These are phyloP conservation scores for Beauveria sp. DNA, from an alignment of 2,329 filamentous ascomycete genomes.

Conservation along the genomic window DNA sequence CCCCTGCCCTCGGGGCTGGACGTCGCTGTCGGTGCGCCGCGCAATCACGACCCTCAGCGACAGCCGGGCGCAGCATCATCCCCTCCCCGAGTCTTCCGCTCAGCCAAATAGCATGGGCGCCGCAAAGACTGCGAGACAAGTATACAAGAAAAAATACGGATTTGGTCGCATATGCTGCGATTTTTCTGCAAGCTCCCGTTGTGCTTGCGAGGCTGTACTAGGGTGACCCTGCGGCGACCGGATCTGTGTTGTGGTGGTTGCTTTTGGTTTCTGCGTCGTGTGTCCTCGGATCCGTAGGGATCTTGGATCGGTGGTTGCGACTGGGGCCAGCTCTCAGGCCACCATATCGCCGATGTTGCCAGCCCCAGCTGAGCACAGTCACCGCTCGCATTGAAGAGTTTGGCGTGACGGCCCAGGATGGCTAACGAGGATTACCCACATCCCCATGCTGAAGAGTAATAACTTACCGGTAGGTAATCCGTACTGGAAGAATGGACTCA, in stretches of 20 bases:
- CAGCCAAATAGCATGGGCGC: background rate
- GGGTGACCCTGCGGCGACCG: background rate
- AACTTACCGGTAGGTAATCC: background rate
- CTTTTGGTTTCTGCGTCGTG: background rate
- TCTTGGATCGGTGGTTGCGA: conserved; percentile 8
- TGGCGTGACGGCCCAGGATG: background rate
- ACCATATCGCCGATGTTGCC: conserved; percentile 9
- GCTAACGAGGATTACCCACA: background rate
- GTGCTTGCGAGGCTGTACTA: background rate
- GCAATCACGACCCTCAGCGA: background rate
- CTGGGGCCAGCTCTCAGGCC: conserved; percentile 6
- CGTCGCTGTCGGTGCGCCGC: background rate
- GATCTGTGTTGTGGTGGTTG: background rate
- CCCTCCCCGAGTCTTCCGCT: background rate
- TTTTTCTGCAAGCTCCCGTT: background rate
- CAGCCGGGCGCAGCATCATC: background rate
- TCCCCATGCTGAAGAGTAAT: background rate
- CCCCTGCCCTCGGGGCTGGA: background rate
- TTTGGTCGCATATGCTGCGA: background rate
- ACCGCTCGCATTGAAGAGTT: background rate
- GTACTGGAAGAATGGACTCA: background rate
- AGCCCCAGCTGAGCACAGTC: conserved; percentile 10
- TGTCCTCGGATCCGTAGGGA: background rate
- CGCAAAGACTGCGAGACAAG: background rate
- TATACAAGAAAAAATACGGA: background rate